Evolutionary conservation across 495 filamentous ascomycete species (phyloP).

Genomic region (Penicillium cosmopolitanum): DNA sequence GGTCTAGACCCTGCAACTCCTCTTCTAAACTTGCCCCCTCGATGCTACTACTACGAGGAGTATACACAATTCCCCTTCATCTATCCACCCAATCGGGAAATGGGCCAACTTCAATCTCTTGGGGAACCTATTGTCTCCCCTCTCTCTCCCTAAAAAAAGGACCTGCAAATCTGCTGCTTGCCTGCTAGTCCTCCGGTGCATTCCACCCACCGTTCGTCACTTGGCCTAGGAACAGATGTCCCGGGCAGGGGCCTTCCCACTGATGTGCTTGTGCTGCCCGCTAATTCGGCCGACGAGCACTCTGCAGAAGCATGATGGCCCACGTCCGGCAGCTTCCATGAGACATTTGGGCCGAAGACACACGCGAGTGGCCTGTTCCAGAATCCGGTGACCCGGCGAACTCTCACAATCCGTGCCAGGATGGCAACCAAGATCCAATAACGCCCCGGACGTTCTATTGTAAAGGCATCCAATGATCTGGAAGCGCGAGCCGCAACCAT

Average conservation of each 20-base stretch:
- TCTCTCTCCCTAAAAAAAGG: conserved; percentile 1
- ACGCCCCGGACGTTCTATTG: conserved; percentile 18
- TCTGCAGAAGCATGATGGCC: conserved; percentile 29
- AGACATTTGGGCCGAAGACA: conserved; percentile 33
- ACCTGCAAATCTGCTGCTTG: conserved; percentile 9
- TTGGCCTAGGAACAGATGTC: conserved; percentile 28
- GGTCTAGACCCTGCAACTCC: conserved; percentile 4
- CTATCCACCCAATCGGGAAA: not conserved
- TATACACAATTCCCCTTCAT: not conserved
- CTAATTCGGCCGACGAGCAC: conserved; percentile 27
- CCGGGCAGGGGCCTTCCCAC: conserved; percentile 27
- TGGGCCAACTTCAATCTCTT: not conserved
- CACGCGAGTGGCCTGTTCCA: conserved; percentile 34
- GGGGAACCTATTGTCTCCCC: not conserved
- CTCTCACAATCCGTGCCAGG: conserved; percentile 36
- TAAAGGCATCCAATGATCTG: conserved; percentile 24
- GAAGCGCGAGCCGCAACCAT: conserved; percentile 15
- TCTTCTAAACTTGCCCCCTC: not conserved
- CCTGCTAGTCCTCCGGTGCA: conserved; percentile 28
- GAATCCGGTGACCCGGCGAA: conserved; percentile 40
- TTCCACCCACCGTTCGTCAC: conserved; percentile 28
- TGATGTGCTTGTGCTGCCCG: conserved; percentile 24
- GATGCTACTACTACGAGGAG: not conserved
- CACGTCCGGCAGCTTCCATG: conserved; percentile 36
- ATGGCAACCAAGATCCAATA: conserved; percentile 26